Base-by-base conservation (phyloP, 306 rosid genomes). In the Corylus americana region DNA sequence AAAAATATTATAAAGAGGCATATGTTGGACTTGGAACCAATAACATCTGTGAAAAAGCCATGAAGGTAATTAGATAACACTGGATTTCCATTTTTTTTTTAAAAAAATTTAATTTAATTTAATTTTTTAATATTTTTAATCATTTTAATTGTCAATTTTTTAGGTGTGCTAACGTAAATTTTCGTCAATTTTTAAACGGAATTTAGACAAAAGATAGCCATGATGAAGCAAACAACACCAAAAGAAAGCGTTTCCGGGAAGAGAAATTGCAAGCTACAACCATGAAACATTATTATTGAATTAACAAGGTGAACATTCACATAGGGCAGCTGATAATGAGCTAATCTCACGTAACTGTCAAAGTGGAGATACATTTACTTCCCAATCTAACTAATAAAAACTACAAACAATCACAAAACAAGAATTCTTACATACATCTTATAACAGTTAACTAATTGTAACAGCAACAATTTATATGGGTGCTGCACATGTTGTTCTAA, bases 401-500 rank as follows among this genome's bases (percentile, higher is more conserved):
- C 85, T 70, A 80, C 74, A 73, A 85, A 83, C 78, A 85, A 82
- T 84, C 79, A 70, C 63, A 79, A 71, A 63, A 74, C 61, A 66
- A 70, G 58, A 75, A 22, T 74, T 77, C 79, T 73, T 83, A 48
- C 49, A 62, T 69, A 54, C 61, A 67, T 73, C 39, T 31, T 13
- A 10, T 25, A 35, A 67, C 70, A 68, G 55, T 35, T 42, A 53
- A 37, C 58, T 70, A 62, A n/a, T 69, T 63, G 37, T 44, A 47
- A 22, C 11, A 17, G 61, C 17, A 73, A 53, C 68, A 55, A 74
- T 62, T 80, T 78, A 91, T 57, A 90, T 92, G 77, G 97, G 97
- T 22, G 97, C 90, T 18, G 96, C 96, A 78, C 97, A 92, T n/a
- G 97, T 92, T 7, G 96, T 91, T 87, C 97, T 91, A 78, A 92